Evolutionary conservation across 2,329 filamentous ascomycete genomes (phyloP).

Genomic region (Fusarium anguioides): DNA sequence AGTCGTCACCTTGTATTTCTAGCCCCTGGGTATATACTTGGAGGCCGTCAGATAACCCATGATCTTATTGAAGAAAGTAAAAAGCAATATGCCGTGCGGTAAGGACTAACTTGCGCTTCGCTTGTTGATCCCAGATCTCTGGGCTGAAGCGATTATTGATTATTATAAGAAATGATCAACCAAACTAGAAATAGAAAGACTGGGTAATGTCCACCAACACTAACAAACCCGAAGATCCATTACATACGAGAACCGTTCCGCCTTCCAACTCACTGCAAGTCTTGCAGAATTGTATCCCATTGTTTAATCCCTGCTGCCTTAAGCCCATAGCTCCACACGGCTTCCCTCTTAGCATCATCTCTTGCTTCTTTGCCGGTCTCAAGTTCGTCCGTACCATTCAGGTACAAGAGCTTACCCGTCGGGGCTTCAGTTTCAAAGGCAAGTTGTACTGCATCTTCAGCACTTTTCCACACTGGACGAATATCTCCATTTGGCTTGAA

Average conservation of each 20-base stretch:
- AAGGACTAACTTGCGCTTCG: background rate
- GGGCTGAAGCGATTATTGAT: background rate
- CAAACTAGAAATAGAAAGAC: background rate
- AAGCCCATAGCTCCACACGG: conserved; percentile 49
- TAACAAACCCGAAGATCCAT: background rate
- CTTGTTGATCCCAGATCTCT: background rate
- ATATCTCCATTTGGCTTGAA: conserved; percentile 48
- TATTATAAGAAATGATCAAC: background rate
- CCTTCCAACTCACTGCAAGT: conserved; percentile 42
- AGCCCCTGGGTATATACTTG: background rate
- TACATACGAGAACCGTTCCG: background rate
- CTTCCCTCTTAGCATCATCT: conserved; percentile 46
- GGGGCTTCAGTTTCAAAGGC: conserved; percentile 46
- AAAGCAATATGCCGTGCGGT: conserved; percentile 5
- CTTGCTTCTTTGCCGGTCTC: conserved; percentile 47
- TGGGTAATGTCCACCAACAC: background rate
- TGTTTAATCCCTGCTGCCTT: conserved; percentile 40
- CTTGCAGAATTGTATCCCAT: conserved; percentile 43
- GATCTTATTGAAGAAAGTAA: background rate
- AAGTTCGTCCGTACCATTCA: conserved; percentile 49
- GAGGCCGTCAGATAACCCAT: background rate
- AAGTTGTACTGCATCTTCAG: conserved; percentile 47
- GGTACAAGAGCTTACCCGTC: conserved; percentile 48
- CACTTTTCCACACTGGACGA: conserved; percentile 49
- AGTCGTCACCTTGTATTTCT: conserved; percentile 1